Conservation (phyloP, 2,329 filamentous ascomycete species). For the Verruconis gallopava region DNA sequence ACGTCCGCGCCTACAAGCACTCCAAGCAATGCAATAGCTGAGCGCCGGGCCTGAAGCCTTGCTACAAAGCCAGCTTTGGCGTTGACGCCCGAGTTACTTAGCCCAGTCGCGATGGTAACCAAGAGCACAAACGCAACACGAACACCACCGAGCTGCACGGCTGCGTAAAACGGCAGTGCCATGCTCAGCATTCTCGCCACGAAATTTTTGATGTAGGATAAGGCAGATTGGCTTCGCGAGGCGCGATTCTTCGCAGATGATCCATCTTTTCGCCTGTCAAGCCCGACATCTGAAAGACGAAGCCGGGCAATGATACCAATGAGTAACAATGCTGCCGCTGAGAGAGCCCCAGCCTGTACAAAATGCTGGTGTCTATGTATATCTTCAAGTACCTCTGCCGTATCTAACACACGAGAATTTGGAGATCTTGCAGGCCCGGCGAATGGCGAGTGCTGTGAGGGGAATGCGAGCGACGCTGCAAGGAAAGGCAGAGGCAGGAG, state of each 20-base stretch:
- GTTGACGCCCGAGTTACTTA: slow-evolving; percentile 16
- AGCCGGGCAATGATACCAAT: slow-evolving; percentile 29
- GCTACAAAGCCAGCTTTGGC: background rate
- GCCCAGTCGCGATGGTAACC: slow-evolving; percentile 31
- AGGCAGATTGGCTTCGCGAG: slow-evolving; percentile 10
- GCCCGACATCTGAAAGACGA: slow-evolving; percentile 16
- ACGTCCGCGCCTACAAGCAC: background rate
- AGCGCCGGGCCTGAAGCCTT: background rate
- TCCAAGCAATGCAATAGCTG: background rate
- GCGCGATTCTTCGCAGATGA: background rate
- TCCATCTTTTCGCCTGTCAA: slow-evolving; percentile 11
- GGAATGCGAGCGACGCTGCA: slow-evolving; percentile 34
- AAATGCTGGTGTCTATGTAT: slow-evolving; percentile 18
- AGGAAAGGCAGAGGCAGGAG: slow-evolving; percentile 37
- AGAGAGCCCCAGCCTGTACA: slow-evolving; percentile 32
- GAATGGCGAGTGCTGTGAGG: slow-evolving; percentile 9
- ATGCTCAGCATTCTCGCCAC: slow-evolving; percentile 24
- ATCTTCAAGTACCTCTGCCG: background rate
- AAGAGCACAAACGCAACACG: slow-evolving; percentile 40
- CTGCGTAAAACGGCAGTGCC: slow-evolving; percentile 42
- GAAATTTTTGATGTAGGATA: slow-evolving; percentile 10
- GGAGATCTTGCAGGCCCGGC: background rate
- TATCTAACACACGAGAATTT: background rate
- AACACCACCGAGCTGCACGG: slow-evolving; percentile 41
- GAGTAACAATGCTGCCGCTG: slow-evolving; percentile 33